Conservation (phyloP, 306 rosid species). For the Acacia melanoxylon region DNA sequence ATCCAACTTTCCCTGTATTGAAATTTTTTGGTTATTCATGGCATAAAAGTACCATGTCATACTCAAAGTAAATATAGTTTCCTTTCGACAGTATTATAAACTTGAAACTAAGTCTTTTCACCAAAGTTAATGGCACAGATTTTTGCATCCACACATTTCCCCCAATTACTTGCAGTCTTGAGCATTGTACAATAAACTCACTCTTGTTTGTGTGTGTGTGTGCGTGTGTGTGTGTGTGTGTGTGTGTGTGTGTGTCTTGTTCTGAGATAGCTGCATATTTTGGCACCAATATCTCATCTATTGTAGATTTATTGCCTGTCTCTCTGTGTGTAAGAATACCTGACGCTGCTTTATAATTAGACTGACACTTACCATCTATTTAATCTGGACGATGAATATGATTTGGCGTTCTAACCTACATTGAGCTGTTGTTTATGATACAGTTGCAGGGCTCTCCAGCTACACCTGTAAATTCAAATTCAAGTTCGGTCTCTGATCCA, state of each 20-base stretch:
- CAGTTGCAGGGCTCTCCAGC: constrained; percentile 73
- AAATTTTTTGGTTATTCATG: neutral
- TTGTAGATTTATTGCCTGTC: constrained; percentile 10
- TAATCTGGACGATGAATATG: constrained; percentile 28
- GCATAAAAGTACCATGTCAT: neutral
- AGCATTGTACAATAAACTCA: constrained; percentile 14
- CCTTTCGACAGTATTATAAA: neutral
- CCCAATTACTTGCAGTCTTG: neutral
- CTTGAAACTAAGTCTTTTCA: neutral
- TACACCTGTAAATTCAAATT: constrained; percentile 72
- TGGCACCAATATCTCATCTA: constrained; percentile 7
- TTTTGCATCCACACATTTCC: neutral
- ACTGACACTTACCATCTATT: constrained; percentile 18
- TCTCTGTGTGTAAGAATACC: neutral
- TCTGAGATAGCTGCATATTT: neutral
- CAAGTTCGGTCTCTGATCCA: constrained; percentile 66
- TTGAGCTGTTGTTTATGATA: constrained; percentile 36
- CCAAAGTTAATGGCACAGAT: neutral
- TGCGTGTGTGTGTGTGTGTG: neutral
- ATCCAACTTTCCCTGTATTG: constrained; percentile 2
- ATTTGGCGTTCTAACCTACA: constrained; percentile 30
- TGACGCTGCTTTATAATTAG: constrained; percentile 20
- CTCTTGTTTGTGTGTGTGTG: neutral
- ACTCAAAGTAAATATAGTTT: neutral
- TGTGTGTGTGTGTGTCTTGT: neutral